Conservation (phyloP, 2,329 filamentous ascomycete genomes). For the Hypoxylon sp. region DNA sequence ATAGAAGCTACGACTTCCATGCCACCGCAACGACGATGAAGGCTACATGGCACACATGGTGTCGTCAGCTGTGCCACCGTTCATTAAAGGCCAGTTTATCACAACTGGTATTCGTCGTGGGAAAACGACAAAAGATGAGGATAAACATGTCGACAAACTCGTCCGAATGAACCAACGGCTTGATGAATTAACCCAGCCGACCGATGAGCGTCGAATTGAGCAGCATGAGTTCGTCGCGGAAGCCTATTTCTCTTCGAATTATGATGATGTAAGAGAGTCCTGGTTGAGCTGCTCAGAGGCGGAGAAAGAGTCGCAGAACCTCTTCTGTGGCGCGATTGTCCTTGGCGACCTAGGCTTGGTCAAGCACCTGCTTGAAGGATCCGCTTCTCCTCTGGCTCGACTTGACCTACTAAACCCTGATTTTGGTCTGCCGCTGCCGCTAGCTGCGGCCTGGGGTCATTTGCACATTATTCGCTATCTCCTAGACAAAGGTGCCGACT, state of each 20-base stretch:
- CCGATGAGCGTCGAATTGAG: background rate
- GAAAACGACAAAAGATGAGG: too few species aligned
- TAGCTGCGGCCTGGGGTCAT: slow-evolving; percentile 8
- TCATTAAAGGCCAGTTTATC: too few species aligned
- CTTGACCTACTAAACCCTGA: background rate
- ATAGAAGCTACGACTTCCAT: too few species aligned
- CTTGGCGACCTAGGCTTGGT: slow-evolving; percentile 3
- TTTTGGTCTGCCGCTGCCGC: slow-evolving; percentile 1
- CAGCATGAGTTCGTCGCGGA: slow-evolving; percentile 8
- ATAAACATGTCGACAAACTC: too few species aligned
- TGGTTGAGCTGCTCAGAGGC: background rate
- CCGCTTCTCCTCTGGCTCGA: background rate
- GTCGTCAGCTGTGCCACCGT: too few species aligned
- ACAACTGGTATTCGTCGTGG: too few species aligned
- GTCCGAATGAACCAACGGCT: too few species aligned
- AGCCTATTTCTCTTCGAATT: background rate
- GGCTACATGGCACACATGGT: too few species aligned
- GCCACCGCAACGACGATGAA: too few species aligned
- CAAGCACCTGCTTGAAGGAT: background rate
- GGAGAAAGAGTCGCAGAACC: background rate
- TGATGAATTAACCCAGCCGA: slow-evolving; percentile 4
- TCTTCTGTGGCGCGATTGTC: slow-evolving; percentile 6
- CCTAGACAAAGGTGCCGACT: slow-evolving; percentile 1
- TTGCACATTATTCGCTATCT: slow-evolving; percentile 7
- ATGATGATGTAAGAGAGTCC: background rate